These are phyloP conservation scores for Rhytidhysteron rufulum DNA, from an alignment of 2,329 filamentous ascomycete species.

Conservation along the genomic window DNA sequence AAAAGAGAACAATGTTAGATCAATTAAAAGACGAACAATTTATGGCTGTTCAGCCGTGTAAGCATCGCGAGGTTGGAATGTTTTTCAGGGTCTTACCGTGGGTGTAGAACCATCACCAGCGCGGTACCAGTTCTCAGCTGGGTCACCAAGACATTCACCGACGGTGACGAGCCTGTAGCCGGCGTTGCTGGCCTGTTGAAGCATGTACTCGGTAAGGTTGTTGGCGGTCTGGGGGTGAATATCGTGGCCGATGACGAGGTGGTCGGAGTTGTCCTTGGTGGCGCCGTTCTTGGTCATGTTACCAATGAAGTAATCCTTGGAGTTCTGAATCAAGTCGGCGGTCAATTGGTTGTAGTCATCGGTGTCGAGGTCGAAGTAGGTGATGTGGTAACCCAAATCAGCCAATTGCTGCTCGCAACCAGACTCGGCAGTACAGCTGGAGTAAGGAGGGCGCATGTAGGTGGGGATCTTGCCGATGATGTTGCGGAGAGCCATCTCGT, in stretches of 20 bases:
- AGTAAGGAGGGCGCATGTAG: conserved; percentile 51
- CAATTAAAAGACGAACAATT: conserved; percentile 7
- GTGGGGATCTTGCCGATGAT: conserved; percentile 55
- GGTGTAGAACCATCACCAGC: conserved; percentile 25
- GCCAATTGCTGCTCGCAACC: conserved; percentile 40
- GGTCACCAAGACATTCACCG: conserved; percentile 47
- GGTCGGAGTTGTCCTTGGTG: conserved; percentile 28
- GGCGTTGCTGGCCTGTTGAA: conserved; percentile 34
- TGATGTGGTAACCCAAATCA: conserved; percentile 55
- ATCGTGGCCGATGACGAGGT: conserved; percentile 53
- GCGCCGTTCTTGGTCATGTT: conserved; percentile 37
- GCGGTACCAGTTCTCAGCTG: conserved; percentile 48
- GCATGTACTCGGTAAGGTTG: conserved; percentile 43
- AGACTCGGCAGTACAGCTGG: conserved; percentile 40
- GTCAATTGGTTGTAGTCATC: conserved; percentile 58
- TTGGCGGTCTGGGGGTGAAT: conserved; percentile 45
- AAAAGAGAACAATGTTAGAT: too few relatives aligned
- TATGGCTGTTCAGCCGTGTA: conserved; percentile 1
- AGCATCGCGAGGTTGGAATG: too few relatives aligned
- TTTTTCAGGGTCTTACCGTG: conserved; percentile 12
- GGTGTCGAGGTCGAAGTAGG: conserved; percentile 59
- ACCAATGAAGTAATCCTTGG: conserved; percentile 51
- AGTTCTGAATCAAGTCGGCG: conserved; percentile 47
- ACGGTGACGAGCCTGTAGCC: conserved; percentile 45
- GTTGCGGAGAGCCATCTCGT: conserved; percentile 54